These are phyloP conservation scores for Chaetomium sp. DNA, from an alignment of 2,329 filamentous ascomycete species.

Conservation along the genomic window DNA sequence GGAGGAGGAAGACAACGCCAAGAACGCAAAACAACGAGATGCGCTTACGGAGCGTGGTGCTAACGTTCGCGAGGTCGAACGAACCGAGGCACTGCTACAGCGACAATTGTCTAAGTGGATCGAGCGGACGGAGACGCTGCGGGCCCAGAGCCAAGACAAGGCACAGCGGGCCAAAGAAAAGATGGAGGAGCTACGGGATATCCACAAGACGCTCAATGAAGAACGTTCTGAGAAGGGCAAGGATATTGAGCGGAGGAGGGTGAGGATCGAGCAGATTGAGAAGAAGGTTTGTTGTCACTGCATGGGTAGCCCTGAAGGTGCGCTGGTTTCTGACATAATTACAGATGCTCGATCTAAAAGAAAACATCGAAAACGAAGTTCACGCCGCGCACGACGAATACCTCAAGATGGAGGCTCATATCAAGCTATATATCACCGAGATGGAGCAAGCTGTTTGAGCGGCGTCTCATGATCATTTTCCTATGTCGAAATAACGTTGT, in stretches of 20 bases:
- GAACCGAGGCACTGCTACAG: conserved; percentile 75
- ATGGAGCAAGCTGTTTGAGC: conserved; percentile 80
- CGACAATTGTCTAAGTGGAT: conserved; percentile 81
- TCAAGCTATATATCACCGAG: conserved; percentile 95
- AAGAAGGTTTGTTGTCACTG: conserved; percentile 67
- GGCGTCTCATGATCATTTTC: background rate
- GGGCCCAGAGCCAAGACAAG: conserved; percentile 74
- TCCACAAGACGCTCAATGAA: conserved; percentile 74
- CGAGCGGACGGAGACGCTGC: conserved; percentile 77
- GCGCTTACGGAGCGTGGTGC: conserved; percentile 82
- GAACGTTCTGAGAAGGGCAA: conserved; percentile 81
- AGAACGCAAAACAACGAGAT: conserved; percentile 76
- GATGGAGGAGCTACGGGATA: conserved; percentile 80
- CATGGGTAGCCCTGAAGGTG: background rate
- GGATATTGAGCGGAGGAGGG: conserved; percentile 84
- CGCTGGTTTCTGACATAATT: conserved; percentile 23
- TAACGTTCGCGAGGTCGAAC: conserved; percentile 85
- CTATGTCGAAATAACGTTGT: conserved; percentile 24
- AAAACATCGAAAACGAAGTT: conserved; percentile 93
- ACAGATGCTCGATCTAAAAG: conserved; percentile 95
- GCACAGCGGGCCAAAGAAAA: conserved; percentile 72
- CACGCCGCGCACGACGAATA: conserved; percentile 89
- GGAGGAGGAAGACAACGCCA: conserved; percentile 82
- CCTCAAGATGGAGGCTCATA: conserved; percentile 94
- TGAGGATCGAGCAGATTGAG: conserved; percentile 96